Percentiles rank a stretch among this genome's conserved stretches.
Conservation (phyloP, 148 eudicot genomes). For the Cornus florida region DNA sequence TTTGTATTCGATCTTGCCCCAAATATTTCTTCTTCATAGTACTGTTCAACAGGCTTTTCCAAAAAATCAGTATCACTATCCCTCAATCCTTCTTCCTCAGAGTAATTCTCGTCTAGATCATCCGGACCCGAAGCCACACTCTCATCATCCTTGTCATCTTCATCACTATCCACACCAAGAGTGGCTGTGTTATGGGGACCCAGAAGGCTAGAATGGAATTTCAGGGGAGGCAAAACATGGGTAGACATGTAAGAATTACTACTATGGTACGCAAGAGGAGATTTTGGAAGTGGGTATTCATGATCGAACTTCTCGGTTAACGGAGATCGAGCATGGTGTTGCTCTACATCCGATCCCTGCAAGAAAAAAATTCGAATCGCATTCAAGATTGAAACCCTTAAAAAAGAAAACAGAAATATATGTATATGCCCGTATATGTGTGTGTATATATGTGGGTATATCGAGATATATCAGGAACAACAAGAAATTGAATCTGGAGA, state of each 20-base stretch:
- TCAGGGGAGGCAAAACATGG: slow-evolving; percentile 64
- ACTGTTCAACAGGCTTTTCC: slow-evolving; percentile 16
- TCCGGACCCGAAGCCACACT: slow-evolving; percentile 71
- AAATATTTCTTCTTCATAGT: slow-evolving; percentile 25
- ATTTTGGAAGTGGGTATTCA: slow-evolving; percentile 38
- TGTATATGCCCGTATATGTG: background rate
- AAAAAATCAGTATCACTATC: slow-evolving; percentile 12
- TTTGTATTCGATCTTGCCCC: slow-evolving; percentile 16
- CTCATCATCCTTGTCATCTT: slow-evolving; percentile 46
- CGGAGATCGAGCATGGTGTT: slow-evolving; percentile 34
- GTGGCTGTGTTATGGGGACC: slow-evolving; percentile 38
- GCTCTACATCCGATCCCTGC: slow-evolving; percentile 55
- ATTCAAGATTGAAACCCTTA: background rate
- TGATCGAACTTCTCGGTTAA: slow-evolving; percentile 43
- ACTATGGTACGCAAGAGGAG: slow-evolving; percentile 39
- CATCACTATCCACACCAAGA: slow-evolving; percentile 35
- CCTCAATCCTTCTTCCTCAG: slow-evolving; percentile 53
- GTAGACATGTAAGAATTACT: slow-evolving; percentile 40
- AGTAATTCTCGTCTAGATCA: slow-evolving; percentile 39
- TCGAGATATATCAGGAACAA: no score
- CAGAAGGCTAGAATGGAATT: slow-evolving; percentile 65
- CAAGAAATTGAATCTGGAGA: background rate
- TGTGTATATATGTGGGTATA: background rate
- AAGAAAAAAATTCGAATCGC: slow-evolving; percentile 5
- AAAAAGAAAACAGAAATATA: background rate